Conservation (phyloP, 2,329 filamentous ascomycete species). For the Sclerotinia spermophila region DNA sequence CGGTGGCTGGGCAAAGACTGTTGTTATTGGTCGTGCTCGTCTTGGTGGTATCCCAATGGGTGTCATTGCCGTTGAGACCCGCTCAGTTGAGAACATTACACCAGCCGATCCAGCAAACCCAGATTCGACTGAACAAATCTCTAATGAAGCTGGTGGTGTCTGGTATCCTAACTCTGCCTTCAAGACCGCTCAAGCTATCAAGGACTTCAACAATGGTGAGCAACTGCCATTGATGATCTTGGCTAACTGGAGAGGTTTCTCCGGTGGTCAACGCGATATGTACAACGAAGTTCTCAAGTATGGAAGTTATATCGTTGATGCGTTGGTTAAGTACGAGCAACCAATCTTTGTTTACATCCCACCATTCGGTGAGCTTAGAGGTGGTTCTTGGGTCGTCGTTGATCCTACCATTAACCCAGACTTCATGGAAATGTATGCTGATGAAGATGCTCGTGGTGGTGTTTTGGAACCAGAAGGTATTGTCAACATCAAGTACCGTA, state of each 20-base stretch:
- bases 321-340: slow-evolving; percentile 97
- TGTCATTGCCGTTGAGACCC: slow-evolving; percentile 95
- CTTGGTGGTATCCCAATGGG: slow-evolving; percentile 96
- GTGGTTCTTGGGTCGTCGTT: slow-evolving; percentile 98
- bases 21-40: slow-evolving; percentile 93
- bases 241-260: slow-evolving; percentile 99
- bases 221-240: slow-evolving; percentile 98
- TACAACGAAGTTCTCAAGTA: slow-evolving; percentile 99
- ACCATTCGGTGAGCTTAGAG: slow-evolving; percentile 91
- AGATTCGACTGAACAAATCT: slow-evolving; percentile 94
- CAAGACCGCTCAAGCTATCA: slow-evolving; percentile 98
- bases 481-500: slow-evolving; percentile 96
- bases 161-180: slow-evolving; percentile 99
- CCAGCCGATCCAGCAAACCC: slow-evolving; percentile 97
- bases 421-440: slow-evolving; percentile 99
- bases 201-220: slow-evolving; percentile 98
- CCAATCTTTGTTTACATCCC: slow-evolving; percentile 99
- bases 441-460: slow-evolving; percentile 90
- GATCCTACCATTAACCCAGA: slow-evolving; percentile 97
- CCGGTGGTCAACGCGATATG: slow-evolving; percentile 98
- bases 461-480: slow-evolving; percentile 98
- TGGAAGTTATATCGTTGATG: slow-evolving; percentile 97
- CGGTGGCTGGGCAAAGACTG: slow-evolving; percentile 93
- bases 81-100: slow-evolving; percentile 92
- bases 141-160: slow-evolving; percentile 93